Conservation (phyloP, 2,329 filamentous ascomycete species). For the Penicillium sp. region DNA sequence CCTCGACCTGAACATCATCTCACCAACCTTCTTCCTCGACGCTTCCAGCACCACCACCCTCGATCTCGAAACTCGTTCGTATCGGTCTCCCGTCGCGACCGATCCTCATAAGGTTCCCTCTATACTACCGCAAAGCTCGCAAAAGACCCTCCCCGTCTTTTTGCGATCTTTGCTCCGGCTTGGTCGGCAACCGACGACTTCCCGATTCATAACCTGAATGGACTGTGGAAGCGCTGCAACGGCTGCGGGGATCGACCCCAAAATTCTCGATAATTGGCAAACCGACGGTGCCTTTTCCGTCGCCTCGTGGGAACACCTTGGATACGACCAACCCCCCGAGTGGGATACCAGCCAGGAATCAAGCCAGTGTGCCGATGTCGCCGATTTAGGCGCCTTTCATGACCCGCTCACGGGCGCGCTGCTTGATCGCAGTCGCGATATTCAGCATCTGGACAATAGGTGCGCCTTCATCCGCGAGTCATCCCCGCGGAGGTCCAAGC, state of each 20-base stretch:
- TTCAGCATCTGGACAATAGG: slow-evolving; percentile 30
- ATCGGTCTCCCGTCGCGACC: not conserved
- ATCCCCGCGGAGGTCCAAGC: not conserved
- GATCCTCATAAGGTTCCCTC: not conserved
- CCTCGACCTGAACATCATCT: slow-evolving; percentile 17
- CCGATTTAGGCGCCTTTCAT: slow-evolving; percentile 34
- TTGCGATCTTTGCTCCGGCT: slow-evolving; percentile 26
- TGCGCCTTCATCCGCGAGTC: slow-evolving; percentile 17
- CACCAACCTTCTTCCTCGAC: slow-evolving; percentile 4
- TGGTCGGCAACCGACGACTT: slow-evolving; percentile 17
- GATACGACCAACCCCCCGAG: slow-evolving; percentile 39
- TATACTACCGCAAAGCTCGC: slow-evolving; percentile 19
- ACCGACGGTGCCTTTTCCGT: slow-evolving; percentile 37
- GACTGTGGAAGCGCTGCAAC: slow-evolving; percentile 39
- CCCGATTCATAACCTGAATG: slow-evolving; percentile 33
- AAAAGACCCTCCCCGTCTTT: slow-evolving; percentile 20
- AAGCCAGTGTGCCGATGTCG: slow-evolving; percentile 38
- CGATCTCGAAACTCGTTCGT: not conserved
- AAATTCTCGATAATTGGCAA: slow-evolving; percentile 45
- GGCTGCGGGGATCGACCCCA: slow-evolving; percentile 45
- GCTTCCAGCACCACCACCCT: not conserved
- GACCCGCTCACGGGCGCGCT: slow-evolving; percentile 31
- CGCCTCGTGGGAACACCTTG: slow-evolving; percentile 38
- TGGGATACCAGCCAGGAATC: slow-evolving; percentile 44
- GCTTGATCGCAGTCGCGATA: slow-evolving; percentile 28